Conservation (phyloP, 257 asterid genomes). For the Nemophila menziesii region DNA sequence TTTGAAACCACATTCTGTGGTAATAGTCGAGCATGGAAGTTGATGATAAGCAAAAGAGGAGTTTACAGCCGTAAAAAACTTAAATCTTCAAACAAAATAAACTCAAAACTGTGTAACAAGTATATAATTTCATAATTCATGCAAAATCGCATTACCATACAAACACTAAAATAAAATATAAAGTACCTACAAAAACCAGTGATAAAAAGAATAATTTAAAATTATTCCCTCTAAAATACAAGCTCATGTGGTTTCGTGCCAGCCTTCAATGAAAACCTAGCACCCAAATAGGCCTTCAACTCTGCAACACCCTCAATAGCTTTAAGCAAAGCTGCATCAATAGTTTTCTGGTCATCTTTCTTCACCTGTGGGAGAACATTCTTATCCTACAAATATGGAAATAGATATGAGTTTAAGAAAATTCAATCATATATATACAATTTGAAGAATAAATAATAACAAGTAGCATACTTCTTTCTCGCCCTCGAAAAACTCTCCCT, state of each 20-base stretch:
- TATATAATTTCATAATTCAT: too few relatives aligned
- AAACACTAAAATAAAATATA: too few relatives aligned
- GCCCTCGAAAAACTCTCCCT: constrained; percentile 42
- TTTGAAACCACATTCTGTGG: too few relatives aligned
- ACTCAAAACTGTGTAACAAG: too few relatives aligned
- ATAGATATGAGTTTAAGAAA: background rate
- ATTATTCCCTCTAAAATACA: constrained; percentile 6
- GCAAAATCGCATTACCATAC: too few relatives aligned
- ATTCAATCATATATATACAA: background rate
- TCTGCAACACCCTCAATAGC: constrained; percentile 12
- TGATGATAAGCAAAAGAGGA: too few relatives aligned
- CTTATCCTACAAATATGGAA: constrained; percentile 11
- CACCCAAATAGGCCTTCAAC: constrained; percentile 15
- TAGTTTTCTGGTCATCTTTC: constrained; percentile 16
- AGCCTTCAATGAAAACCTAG: constrained; percentile 17
- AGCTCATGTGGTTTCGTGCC: constrained; percentile 23
- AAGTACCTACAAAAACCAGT: too few relatives aligned
- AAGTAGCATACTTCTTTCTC: constrained; percentile 28
- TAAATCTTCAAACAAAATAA: too few relatives aligned
- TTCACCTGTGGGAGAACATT: constrained; percentile 15
- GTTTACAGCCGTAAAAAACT: too few relatives aligned
- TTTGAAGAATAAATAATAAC: background rate
- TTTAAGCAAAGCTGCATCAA: constrained; percentile 15
- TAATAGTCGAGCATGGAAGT: too few relatives aligned
- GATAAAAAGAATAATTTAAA: too few relatives aligned